phyloP scores from a whole-genome alignment of 805 yeast genomes.

The Lipomyces mesembrius region DNA sequence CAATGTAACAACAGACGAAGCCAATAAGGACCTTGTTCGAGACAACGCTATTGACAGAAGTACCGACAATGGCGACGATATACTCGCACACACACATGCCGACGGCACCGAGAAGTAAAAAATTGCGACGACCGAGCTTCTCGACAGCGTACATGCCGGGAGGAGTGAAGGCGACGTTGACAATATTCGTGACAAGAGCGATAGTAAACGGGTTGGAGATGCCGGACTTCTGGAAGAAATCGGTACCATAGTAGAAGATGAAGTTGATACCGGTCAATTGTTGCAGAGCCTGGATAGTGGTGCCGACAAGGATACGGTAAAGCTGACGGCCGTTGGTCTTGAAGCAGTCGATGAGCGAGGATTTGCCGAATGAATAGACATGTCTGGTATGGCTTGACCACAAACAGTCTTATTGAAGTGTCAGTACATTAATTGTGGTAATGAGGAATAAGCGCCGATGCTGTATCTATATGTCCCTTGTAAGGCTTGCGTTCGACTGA shows the following conservation, averaged over 20 bases:
- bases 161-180: constrained; percentile 75
- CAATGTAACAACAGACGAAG: constrained; percentile 63
- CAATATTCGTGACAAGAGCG: constrained; percentile 80
- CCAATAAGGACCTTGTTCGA: constrained; percentile 55
- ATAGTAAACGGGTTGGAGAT: constrained; percentile 66
- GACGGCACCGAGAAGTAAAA: constrained; percentile 71
- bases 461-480: no score
- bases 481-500: no score
- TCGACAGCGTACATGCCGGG: constrained; percentile 85
- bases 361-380: constrained; percentile 28
- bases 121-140: constrained; percentile 74
- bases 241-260: constrained; percentile 85
- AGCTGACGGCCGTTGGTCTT: constrained; percentile 42
- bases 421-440: no score
- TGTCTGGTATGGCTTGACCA: no score
- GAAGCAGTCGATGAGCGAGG: constrained; percentile 29
- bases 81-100: constrained; percentile 74
- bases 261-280: constrained; percentile 91
- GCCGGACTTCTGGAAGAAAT: constrained; percentile 75
- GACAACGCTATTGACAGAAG: constrained; percentile 49
- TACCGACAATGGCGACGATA: constrained; percentile 70
- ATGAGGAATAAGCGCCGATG: no score
- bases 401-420: no score
- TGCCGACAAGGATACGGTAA: constrained; percentile 60
- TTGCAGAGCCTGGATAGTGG: constrained; percentile 74